phyloP scores from a whole-genome alignment of 2,329 filamentous ascomycete genomes.

The Paracamarosporium sp. region DNA sequence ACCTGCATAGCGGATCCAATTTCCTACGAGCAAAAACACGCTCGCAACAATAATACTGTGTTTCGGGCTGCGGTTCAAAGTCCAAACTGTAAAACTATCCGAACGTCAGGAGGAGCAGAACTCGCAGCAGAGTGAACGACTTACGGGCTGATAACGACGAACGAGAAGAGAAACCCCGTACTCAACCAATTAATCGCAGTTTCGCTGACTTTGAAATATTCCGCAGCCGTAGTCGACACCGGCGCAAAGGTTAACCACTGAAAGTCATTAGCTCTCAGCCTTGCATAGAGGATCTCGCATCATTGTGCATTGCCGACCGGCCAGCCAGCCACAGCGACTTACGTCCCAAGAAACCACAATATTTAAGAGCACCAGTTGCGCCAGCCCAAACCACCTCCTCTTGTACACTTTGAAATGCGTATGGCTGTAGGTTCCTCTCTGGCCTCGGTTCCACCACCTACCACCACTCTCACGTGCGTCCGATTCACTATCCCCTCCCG shows the following conservation, averaged over 20 bases:
- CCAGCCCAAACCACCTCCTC: slow-evolving; percentile 85
- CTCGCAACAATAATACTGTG: slow-evolving; percentile 76
- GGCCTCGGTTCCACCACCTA: slow-evolving; percentile 8
- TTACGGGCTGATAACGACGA: slow-evolving; percentile 73
- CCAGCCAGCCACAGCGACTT: slow-evolving; percentile 52
- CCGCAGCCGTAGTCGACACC: slow-evolving; percentile 74
- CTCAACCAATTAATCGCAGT: slow-evolving; percentile 91
- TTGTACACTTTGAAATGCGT: slow-evolving; percentile 69
- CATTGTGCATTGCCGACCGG: not conserved
- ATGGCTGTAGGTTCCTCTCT: slow-evolving; percentile 34
- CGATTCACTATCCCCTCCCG: not conserved
- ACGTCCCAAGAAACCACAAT: slow-evolving; percentile 96
- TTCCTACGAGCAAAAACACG: slow-evolving; percentile 77
- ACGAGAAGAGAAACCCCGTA: slow-evolving; percentile 86
- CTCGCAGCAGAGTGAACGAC: slow-evolving; percentile 31
- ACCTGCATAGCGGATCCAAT: slow-evolving; percentile 89
- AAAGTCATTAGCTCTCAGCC: slow-evolving; percentile 11
- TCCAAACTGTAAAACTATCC: slow-evolving; percentile 69
- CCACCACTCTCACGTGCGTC: not conserved
- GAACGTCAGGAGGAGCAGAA: not conserved
- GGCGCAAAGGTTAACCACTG: slow-evolving; percentile 94
- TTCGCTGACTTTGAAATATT: slow-evolving; percentile 78
- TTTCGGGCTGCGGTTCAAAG: slow-evolving; percentile 81
- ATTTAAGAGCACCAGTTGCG: slow-evolving; percentile 85
- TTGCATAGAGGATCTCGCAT: not conserved